Evolutionary conservation across 768 basidiomycete genomes (phyloP).

Genomic region (Pholiota microspora): DNA sequence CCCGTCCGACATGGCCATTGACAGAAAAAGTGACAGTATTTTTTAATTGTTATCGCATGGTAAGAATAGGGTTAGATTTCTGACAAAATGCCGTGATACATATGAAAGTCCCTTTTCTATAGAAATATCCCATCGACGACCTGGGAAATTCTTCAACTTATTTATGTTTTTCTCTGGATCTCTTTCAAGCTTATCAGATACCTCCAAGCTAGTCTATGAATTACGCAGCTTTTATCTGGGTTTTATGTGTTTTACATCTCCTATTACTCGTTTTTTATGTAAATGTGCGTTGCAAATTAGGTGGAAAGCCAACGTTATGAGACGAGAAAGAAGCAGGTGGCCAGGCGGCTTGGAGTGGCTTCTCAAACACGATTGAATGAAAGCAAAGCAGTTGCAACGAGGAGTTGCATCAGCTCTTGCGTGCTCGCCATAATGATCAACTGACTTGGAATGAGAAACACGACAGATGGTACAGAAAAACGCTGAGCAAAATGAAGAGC

Average conservation of each 20-base stretch:
- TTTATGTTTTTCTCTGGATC: no score
- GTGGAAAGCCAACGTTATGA: not conserved
- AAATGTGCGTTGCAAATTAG: not conserved
- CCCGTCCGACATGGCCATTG: no score
- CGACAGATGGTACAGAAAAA: not conserved
- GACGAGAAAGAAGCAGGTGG: not conserved
- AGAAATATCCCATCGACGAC: not conserved
- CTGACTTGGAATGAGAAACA: not conserved
- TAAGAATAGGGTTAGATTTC: not conserved
- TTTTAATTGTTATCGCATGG: not conserved
- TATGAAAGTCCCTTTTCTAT: not conserved
- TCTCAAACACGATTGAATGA: not conserved
- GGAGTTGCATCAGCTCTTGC: not conserved
- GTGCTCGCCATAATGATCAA: not conserved
- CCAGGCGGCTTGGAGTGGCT: not conserved
- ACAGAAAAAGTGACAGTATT: no score
- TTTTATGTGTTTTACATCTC: not conserved
- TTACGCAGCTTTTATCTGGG: not conserved
- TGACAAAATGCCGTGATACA: not conserved
- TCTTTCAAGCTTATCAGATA: no score
- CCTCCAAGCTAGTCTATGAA: no score
- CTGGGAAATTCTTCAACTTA: not conserved
- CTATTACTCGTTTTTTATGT: not conserved
- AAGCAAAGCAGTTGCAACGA: not conserved
- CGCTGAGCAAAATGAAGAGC: not conserved